Evolutionary conservation across 2,329 filamentous ascomycete genomes (phyloP).

Genomic region (Ceratocystis smalleyi): DNA sequence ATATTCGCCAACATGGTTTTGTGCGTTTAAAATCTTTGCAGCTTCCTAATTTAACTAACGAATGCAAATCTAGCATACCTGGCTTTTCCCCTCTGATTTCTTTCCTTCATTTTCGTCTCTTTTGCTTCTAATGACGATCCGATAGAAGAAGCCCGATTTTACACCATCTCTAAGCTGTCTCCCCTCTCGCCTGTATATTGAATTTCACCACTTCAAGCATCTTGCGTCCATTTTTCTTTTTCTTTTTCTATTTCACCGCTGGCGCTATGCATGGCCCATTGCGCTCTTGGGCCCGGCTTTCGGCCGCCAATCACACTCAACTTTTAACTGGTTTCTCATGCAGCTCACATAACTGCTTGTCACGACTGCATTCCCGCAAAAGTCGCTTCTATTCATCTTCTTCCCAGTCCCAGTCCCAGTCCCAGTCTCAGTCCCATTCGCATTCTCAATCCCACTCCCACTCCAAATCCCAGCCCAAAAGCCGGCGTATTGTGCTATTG

Average conservation of each 20-base stretch:
- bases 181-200: background rate
- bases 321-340: background rate
- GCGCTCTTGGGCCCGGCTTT: constrained; percentile 14
- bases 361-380: background rate
- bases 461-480: background rate
- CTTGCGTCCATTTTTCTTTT: background rate
- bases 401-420: background rate
- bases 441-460: background rate
- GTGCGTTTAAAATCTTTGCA: constrained; percentile 1
- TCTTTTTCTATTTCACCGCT: background rate
- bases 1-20: background rate
- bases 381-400: constrained; percentile 10
- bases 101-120: background rate
- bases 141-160: background rate
- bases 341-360: background rate
- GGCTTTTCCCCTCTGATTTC: background rate
- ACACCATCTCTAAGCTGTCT: background rate
- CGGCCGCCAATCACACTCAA: constrained; percentile 3
- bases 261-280: constrained; percentile 11
- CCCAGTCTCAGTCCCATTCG: background rate
- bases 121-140: background rate
- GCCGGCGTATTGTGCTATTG: constrained; percentile 28
- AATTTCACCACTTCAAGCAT: background rate
- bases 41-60: background rate
- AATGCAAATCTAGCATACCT: background rate